A percentile compares a stretch with the other conserved stretches of the same genome.
Evolutionary conservation across 352 stramenopile genomes (phyloP).

Genomic region (Phytophthora nicotianae): DNA sequence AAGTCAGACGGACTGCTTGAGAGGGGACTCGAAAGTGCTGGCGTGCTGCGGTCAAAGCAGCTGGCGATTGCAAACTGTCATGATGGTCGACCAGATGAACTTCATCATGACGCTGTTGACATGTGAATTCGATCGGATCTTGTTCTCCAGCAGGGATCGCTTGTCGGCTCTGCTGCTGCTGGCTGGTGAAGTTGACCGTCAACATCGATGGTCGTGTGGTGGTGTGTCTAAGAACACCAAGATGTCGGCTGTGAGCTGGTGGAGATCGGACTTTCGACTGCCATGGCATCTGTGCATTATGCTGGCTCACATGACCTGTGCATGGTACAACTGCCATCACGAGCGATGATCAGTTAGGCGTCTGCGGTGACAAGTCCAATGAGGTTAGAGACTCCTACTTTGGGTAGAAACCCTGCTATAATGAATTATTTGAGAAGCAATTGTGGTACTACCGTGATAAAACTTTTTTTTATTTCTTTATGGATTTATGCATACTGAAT

Average conservation of each 20-base stretch:
- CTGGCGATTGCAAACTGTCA: conserved; percentile 14
- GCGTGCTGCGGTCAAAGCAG: conserved; percentile 30
- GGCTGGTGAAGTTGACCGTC: not conserved
- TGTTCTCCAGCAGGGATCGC: not conserved
- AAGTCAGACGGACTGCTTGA: conserved; percentile 28
- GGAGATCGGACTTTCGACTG: not conserved
- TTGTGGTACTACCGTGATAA: too few relatives aligned
- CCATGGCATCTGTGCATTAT: too few relatives aligned
- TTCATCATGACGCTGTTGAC: not conserved
- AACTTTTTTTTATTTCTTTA: too few relatives aligned
- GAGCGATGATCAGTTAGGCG: not conserved
- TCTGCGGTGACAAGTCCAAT: not conserved
- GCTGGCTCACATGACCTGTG: too few relatives aligned
- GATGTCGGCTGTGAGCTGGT: conserved; percentile 10
- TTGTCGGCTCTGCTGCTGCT: not conserved
- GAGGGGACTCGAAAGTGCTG: conserved; percentile 19
- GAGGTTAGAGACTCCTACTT: too few relatives aligned
- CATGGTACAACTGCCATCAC: conserved; percentile 5
- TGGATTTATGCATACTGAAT: too few relatives aligned
- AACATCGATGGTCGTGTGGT: conserved; percentile 5
- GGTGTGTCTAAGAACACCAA: conserved; percentile 18
- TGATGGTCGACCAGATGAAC: conserved; percentile 21
- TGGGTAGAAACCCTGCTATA: too few relatives aligned
- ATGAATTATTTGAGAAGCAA: too few relatives aligned
- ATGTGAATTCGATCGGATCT: conserved; percentile 2